Conservation (phyloP, 2,329 filamentous ascomycete species). For the Fusarium illudens region DNA sequence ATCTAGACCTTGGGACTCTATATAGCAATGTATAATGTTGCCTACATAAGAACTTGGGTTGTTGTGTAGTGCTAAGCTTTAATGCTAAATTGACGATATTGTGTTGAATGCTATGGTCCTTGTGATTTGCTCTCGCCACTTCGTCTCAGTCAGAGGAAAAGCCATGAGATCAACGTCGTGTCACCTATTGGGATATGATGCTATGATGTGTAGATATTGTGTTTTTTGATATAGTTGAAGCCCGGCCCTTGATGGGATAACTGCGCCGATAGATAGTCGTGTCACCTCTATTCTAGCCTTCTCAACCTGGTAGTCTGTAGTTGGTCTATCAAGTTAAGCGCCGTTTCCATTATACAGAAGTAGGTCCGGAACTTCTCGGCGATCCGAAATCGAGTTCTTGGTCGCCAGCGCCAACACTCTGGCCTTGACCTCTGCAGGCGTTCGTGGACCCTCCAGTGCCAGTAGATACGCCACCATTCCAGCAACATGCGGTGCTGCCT, state of each 20-base stretch:
- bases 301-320: no score
- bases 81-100: background rate
- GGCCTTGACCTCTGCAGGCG: background rate
- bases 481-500: slow-evolving; percentile 34
- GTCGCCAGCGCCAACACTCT: slow-evolving; percentile 23
- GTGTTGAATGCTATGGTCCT: background rate
- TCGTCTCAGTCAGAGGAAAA: no score
- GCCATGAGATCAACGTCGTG: no score
- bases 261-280: no score
- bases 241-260: no score
- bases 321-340: no score
- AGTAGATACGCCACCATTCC: slow-evolving; percentile 34
- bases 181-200: no score
- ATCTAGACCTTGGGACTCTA: background rate
- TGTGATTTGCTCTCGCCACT: background rate
- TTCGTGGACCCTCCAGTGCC: slow-evolving; percentile 24
- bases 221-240: no score
- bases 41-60: background rate
- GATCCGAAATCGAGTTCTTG: slow-evolving; percentile 14
- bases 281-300: no score
- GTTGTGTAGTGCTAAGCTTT: background rate
- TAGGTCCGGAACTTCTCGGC: slow-evolving; percentile 16
- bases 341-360: slow-evolving; percentile 31
- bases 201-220: no score
- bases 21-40: background rate